A percentile compares a stretch with the other conserved stretches of the same genome.
Conservation (phyloP, 352 stramenopile genomes). For the Globisporangium barbulae region DNA sequence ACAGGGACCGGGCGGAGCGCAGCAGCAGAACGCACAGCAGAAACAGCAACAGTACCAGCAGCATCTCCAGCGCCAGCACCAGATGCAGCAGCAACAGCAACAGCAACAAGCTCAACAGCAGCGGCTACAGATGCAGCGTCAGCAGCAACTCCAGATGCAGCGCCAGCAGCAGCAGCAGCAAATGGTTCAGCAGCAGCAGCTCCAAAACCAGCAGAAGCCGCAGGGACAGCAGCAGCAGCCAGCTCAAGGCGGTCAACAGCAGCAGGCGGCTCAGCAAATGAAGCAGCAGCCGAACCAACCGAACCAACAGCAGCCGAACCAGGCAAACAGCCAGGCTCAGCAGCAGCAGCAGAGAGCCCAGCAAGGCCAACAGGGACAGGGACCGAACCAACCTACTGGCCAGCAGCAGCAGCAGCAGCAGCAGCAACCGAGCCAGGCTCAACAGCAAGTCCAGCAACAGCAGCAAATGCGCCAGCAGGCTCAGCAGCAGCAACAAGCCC, state of each 20-base stretch:
- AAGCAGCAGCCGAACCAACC: constrained; percentile 24
- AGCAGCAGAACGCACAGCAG: constrained; percentile 34
- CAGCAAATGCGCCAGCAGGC: too few species aligned
- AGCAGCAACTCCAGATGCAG: constrained; percentile 21
- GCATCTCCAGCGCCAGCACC: constrained; percentile 57
- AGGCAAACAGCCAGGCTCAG: constrained; percentile 16
- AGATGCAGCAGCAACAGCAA: constrained; percentile 45
- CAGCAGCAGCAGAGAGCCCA: constrained; percentile 22
- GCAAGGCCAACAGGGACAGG: constrained; percentile 4
- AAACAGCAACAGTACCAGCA: constrained; percentile 48
- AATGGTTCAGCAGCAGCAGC: constrained; percentile 9
- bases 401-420: constrained; percentile 31
- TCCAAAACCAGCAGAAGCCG: constrained; percentile 19
- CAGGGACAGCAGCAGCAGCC: constrained; percentile 29
- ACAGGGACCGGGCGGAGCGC: constrained; percentile 9
- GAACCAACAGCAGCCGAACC: constrained; percentile 26
- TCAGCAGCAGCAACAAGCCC: too few species aligned
- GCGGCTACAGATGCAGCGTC: constrained; percentile 54
- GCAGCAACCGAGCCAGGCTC: constrained; percentile 19
- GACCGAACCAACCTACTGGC: constrained; percentile 21
- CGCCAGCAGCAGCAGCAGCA: constrained; percentile 36
- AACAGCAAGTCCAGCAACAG: constrained; percentile 10
- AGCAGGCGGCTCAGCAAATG: constrained; percentile 12
- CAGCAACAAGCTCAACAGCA: constrained; percentile 22
- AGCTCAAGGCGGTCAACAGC: neutral